These are phyloP conservation scores for Sporothrix schenckii DNA, from an alignment of 2,329 filamentous ascomycete genomes.

Conservation along the genomic window DNA sequence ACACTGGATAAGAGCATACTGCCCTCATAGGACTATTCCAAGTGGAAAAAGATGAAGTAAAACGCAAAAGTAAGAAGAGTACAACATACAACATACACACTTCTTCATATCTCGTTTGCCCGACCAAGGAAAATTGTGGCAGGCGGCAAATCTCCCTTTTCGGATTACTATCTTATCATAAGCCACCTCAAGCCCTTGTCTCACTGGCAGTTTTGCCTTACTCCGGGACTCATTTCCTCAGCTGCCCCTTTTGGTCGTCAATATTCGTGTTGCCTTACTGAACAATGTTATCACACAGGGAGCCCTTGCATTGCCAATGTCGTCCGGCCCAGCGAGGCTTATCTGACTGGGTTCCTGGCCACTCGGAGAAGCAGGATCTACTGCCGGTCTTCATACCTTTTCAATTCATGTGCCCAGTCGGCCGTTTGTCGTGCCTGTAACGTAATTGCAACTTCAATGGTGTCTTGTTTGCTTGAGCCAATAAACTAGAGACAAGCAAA, in stretches of 20 bases:
- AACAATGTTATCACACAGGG: not conserved
- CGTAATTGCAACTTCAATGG: slow-evolving; percentile 15
- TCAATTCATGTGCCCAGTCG: not conserved
- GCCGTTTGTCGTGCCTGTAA: slow-evolving; percentile 11
- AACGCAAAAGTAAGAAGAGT: slow-evolving; percentile 11
- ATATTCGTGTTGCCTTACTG: slow-evolving; percentile 8
- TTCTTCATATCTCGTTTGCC: slow-evolving; percentile 12
- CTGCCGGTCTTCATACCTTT: not conserved
- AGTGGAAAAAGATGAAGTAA: not conserved
- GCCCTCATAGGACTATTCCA: slow-evolving; percentile 9
- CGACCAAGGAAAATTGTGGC: not conserved
- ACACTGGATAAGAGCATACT: slow-evolving; percentile 17
- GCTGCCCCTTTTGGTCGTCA: slow-evolving; percentile 8
- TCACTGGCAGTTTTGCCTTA: not conserved
- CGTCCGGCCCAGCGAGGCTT: not conserved
- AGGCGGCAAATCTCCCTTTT: slow-evolving; percentile 2
- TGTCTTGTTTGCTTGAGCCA: slow-evolving; percentile 10
- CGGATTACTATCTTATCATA: slow-evolving; percentile 14
- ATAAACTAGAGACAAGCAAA: too few species aligned
- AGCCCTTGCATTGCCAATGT: not conserved
- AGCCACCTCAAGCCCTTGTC: not conserved
- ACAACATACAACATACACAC: not conserved
- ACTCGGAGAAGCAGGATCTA: slow-evolving; percentile 3
- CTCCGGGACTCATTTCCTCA: slow-evolving; percentile 2
- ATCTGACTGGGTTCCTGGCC: slow-evolving; percentile 2